Evolutionary conservation across 495 filamentous ascomycete species (phyloP), one percentile per base, ranked within the genome.

Genomic region (Penicillium bovifimosum): DNA sequence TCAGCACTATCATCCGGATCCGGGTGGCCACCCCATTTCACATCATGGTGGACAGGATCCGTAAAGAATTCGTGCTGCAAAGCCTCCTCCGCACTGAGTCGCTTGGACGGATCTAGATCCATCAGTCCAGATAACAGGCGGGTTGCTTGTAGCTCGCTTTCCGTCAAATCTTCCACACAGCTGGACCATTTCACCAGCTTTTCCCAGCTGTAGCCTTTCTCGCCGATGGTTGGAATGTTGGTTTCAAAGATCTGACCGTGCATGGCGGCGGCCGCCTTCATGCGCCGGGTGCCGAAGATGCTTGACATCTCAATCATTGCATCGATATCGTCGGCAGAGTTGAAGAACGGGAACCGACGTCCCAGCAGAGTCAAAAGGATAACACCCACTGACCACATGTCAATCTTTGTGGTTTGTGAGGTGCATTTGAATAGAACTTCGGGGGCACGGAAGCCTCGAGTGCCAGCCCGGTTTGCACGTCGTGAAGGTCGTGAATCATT

Each of bases 361-460:
- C 88, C 87, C 8, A 98, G 78, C 40, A 98, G 83, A 1, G 93
- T 97, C 10, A 98, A 73, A 1, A 98, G 81, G 52, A 97, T 95
- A 7, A 98, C 90, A 17, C 93, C 93, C 0, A 85, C 91, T 11
- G 90, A 96, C 93, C 93, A 98, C 61, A 98, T 86, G 67, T 98
- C 93, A 56, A 98, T 92, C 65, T 89, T 90, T 7, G 87, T 90
- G n/a, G 87, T 96, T 68, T 98, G 93, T 35, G 87, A 85, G 1
- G 95, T 97, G 68, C 93, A 98, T 69, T 98, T 98, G 69, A 98
- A 87, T 1, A 98, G 80, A 13, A 98, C 93, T 67, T 98, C 93
- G 36, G 93, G 93, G 0, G 93, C 95, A 20, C 93, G 86, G 67
- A 98, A 98, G 2, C 93, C 93, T 55, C 93, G 78, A 11, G 93